A percentile compares a stretch with the other conserved stretches of the same genome.
phyloP scores from a whole-genome alignment of 805 yeast genomes.

The Saccharomyces kudriavzevii region DNA sequence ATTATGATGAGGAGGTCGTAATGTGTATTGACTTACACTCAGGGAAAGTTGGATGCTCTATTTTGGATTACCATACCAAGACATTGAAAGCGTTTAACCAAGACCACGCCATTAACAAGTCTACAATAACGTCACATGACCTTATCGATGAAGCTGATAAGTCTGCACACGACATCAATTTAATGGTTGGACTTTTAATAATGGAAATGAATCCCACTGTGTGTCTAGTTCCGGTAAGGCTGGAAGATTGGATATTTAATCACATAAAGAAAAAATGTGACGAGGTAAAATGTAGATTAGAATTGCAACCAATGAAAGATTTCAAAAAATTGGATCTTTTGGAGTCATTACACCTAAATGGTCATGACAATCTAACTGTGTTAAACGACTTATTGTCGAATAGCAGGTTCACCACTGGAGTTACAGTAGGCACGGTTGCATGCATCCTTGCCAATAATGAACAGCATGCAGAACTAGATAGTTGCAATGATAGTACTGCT shows the following conservation, averaged over 20 bases:
- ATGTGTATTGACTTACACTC: constrained; percentile 11
- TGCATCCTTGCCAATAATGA: constrained; percentile 5
- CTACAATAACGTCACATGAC: neutral
- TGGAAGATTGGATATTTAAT: constrained; percentile 8
- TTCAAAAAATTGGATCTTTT: constrained; percentile 4
- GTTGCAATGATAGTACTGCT: neutral
- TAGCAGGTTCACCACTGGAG: neutral
- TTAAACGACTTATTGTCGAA: constrained; percentile 4
- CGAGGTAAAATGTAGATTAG: constrained; percentile 6
- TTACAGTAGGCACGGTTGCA: constrained; percentile 8
- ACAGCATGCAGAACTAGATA: neutral
- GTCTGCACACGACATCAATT: constrained; percentile 10
- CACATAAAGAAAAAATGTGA: constrained; percentile 6
- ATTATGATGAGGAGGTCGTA: constrained; percentile 5
- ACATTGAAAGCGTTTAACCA: constrained; percentile 9
- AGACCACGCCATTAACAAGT: constrained; percentile 9
- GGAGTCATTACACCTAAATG: neutral
- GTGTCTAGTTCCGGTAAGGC: constrained; percentile 15
- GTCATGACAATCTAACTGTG: neutral
- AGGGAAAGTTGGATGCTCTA: constrained; percentile 10
- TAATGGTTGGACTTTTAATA: constrained; percentile 10
- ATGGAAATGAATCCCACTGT: constrained; percentile 11
- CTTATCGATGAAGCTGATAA: neutral
- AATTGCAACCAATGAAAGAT: constrained; percentile 7
- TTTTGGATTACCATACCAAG: constrained; percentile 6